These are phyloP conservation scores for Sclerotinia minor DNA, from an alignment of 2,329 filamentous ascomycete genomes.

Conservation along the genomic window DNA sequence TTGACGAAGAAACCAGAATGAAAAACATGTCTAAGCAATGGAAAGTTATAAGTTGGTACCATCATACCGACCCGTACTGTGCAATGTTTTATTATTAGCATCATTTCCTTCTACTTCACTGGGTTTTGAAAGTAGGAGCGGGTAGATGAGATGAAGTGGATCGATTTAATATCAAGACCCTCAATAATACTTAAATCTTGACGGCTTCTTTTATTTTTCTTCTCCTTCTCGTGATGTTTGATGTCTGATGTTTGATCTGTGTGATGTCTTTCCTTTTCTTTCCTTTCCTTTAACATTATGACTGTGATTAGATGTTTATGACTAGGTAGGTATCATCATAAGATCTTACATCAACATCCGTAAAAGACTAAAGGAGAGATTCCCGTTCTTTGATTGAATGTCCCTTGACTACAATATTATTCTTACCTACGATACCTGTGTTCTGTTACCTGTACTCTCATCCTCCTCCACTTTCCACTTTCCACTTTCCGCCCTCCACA, in stretches of 20 bases:
- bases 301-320: background rate
- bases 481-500: background rate
- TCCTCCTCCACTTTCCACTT: background rate
- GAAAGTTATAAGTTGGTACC: background rate
- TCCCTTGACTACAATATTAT: background rate
- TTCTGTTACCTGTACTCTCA: background rate
- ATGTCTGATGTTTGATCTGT: too few species aligned
- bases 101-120: background rate
- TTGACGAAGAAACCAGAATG: background rate
- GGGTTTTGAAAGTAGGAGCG: constrained; percentile 1
- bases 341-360: background rate
- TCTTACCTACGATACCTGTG: too few species aligned
- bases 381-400: background rate
- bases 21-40: background rate
- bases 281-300: background rate
- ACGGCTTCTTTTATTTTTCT: background rate
- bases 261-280: too few species aligned
- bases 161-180: too few species aligned
- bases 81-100: constrained; percentile 2
- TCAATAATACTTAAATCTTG: too few species aligned
- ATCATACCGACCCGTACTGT: too few species aligned
- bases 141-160: constrained; percentile 2
- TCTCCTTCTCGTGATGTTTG: background rate
- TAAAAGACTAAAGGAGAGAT: background rate
- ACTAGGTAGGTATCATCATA: background rate